Evolutionary conservation across 352 stramenopile genomes (phyloP), one percentile per base, ranked within the genome.

Genomic region (Discostella stelligera): DNA sequence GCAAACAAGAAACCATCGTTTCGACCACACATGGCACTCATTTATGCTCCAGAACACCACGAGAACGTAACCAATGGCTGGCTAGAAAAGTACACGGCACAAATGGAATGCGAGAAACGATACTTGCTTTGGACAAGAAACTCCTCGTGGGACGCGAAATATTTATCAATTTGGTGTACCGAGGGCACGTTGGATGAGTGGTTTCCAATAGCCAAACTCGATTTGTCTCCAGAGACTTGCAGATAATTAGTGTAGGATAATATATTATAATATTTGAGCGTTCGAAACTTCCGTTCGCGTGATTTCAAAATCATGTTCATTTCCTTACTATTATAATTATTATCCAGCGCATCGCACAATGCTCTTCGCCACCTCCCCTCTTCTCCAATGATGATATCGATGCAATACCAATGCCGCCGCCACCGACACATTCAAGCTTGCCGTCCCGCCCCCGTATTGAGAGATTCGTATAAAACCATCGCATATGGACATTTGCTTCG

Each of bases 381-480:
- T 59, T 23, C 48, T 25, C 59, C 59, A 72, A 30, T 81, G 52
- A 52, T 79, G 92, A 79, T 97, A 98, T 72, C 89, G 89, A 77
- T 98, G 94, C 74, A 98, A 89, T 49, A 98, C 92, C 77, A 98
- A 95, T 37, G 89, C 97, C 13, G 93, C 94, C 6, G 95, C 95
- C 18, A 98, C 95, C 68, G 94, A 97, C 50, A 98, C 96, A 77
- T 98, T 98, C 7, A 98, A 90, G 72, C 94, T 98, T 18, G 95
- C 95, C 3, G 95, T 98, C 66, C 95, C 96, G 32, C 90, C 89
- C 60, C 95, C 95, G 74, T 97, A 98, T 78, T 98, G 96, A 14
- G 94, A 94, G 75, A 98, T 98, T 74, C 96, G 94, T 25, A 98
- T 86, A 80, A 98, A 97, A 48, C 58, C 70, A 82, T 98, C 93